Evolutionary conservation across 2,329 filamentous ascomycete genomes (phyloP).

Genomic region (Trichoderma aggressivum): DNA sequence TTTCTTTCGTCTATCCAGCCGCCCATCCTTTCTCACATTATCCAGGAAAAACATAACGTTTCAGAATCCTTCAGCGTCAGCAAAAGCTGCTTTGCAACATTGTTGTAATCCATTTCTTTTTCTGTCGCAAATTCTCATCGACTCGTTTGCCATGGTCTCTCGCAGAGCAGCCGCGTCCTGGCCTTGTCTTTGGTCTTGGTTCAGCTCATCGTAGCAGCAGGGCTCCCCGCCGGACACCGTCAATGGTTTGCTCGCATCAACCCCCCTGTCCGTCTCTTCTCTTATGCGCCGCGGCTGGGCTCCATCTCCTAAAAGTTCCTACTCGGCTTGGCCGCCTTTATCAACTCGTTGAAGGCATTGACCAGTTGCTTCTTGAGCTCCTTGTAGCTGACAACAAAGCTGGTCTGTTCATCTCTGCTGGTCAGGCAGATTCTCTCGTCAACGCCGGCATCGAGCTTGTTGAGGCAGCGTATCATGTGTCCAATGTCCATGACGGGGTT

Average conservation of each 20-base stretch:
- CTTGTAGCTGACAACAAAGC: slow-evolving; percentile 84
- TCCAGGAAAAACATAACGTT: background rate
- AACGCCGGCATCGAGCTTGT: slow-evolving; percentile 86
- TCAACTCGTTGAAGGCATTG: slow-evolving; percentile 56
- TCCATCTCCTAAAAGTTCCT: slow-evolving; percentile 34
- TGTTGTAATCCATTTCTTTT: background rate
- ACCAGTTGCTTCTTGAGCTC: slow-evolving; percentile 71
- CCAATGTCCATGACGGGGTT: slow-evolving; percentile 81
- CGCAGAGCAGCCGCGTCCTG: background rate
- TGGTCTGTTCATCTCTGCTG: slow-evolving; percentile 85
- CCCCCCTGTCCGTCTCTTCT: background rate
- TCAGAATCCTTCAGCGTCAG: background rate
- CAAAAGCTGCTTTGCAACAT: background rate
- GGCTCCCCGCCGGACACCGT: background rate
- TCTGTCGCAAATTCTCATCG: background rate
- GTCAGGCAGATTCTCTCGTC: slow-evolving; percentile 84
- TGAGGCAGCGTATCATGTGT: slow-evolving; percentile 81
- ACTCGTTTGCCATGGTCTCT: background rate
- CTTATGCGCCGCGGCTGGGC: background rate
- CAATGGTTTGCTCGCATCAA: background rate
- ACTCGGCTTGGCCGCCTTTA: slow-evolving; percentile 43
- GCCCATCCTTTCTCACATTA: background rate
- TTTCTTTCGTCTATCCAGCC: background rate
- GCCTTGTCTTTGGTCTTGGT: background rate
- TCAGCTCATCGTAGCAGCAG: background rate